Evolutionary conservation across 257 asterid genomes (phyloP).

Genomic region (Nicotiana paniculata): DNA sequence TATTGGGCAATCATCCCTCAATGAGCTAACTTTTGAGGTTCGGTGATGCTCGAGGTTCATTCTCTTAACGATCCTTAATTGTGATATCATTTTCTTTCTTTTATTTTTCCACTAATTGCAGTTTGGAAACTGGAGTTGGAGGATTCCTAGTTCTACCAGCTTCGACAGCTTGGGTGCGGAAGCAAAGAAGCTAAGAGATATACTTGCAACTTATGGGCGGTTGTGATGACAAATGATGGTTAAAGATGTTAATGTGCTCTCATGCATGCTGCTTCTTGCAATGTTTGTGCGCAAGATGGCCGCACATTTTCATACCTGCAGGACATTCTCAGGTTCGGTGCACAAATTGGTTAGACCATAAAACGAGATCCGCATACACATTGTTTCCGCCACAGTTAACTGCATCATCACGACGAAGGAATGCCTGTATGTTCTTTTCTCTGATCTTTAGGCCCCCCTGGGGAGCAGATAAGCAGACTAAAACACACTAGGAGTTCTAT

Average conservation of each 20-base stretch:
- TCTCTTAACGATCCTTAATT: neutral
- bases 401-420: neutral
- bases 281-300: neutral
- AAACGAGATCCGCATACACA: no score
- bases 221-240: conserved; percentile 15
- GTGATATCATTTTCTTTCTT: neutral
- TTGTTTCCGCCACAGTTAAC: neutral
- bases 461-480: neutral
- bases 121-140: conserved; percentile 99
- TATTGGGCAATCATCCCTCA: no score
- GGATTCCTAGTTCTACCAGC: conserved; percentile 58
- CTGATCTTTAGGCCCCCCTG: neutral
- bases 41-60: no score
- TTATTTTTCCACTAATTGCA: conserved; percentile 21
- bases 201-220: conserved; percentile 71
- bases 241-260: neutral
- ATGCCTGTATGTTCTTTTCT: neutral
- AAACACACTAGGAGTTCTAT: neutral
- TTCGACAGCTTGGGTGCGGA: conserved; percentile 60
- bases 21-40: no score
- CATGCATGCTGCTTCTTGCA: neutral
- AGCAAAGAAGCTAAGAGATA: conserved; percentile 58
- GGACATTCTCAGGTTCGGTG: neutral
- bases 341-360: neutral
- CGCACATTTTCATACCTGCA: neutral